phyloP scores from a whole-genome alignment of 2,329 filamentous ascomycete species.

The Polychaeton citri region DNA sequence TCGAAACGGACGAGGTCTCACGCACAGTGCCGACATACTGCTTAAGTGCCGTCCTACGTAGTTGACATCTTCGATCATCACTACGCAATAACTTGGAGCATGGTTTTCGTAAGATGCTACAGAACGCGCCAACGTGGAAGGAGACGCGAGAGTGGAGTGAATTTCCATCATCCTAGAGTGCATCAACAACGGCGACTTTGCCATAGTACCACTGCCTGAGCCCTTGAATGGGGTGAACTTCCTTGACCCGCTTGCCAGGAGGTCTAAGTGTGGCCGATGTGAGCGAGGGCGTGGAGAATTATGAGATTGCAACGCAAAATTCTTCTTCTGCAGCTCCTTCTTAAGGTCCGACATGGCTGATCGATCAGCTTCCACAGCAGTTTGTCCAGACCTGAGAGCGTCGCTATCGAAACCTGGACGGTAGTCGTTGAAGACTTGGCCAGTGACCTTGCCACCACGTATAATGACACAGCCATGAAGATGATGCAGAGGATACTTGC shows the following conservation, averaged over 20 bases:
- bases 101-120: constrained; percentile 34
- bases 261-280: constrained; percentile 20
- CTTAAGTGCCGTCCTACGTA: constrained; percentile 29
- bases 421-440: constrained; percentile 38
- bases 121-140: constrained; percentile 30
- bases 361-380: constrained; percentile 22
- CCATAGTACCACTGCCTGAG: constrained; percentile 23
- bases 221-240: constrained; percentile 29
- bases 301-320: too few species aligned
- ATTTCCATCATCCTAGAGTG: constrained; percentile 46
- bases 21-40: constrained; percentile 33
- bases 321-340: constrained; percentile 21
- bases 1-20: constrained; percentile 20
- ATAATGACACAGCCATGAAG: constrained; percentile 39
- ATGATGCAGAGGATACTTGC: constrained; percentile 35
- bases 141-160: constrained; percentile 34
- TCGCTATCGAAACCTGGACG: constrained; percentile 38
- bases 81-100: constrained; percentile 33
- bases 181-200: constrained; percentile 36
- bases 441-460: constrained; percentile 40
- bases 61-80: constrained; percentile 31
- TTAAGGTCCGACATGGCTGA: constrained; percentile 27
- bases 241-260: constrained; percentile 10
- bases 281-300: too few species aligned
- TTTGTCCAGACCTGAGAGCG: constrained; percentile 34